Evolutionary conservation across 192 early-diverging fungal genomes (phyloP).

Genomic region (Backusella macrospora): DNA sequence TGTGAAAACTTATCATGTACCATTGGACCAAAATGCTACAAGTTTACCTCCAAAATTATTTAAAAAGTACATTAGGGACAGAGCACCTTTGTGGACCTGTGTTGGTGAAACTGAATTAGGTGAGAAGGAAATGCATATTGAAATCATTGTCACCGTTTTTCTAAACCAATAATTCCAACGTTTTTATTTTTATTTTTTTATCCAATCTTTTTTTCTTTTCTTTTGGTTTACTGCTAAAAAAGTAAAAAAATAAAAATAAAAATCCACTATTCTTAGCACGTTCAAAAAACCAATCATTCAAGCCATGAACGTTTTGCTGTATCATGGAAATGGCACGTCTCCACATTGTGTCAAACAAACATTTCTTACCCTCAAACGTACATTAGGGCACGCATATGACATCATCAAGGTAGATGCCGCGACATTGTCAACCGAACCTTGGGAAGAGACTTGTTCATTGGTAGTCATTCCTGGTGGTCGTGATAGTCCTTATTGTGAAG

Average conservation of each 20-base stretch:
- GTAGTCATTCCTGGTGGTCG: constrained; percentile 91
- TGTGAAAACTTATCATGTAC: not conserved
- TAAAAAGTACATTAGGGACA: constrained; percentile 11
- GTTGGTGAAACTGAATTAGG: constrained; percentile 10
- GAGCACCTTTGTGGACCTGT: not conserved
- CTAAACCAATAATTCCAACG: not conserved
- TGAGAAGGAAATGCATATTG: constrained; percentile 14
- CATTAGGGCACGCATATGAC: constrained; percentile 85
- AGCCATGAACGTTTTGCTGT: constrained; percentile 82
- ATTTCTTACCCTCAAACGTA: constrained; percentile 67
- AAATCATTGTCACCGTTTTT: not conserved
- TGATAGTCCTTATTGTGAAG: constrained; percentile 78
- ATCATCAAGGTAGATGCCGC: constrained; percentile 81
- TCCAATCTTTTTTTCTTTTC: not conserved
- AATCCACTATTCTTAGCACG: not conserved
- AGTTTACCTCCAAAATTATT: not conserved
- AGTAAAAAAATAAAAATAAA: not conserved
- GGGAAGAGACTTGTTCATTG: constrained; percentile 84
- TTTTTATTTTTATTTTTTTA: not conserved
- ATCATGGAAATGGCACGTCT: constrained; percentile 79
- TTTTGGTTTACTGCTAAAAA: not conserved
- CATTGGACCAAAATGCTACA: not conserved
- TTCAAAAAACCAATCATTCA: not conserved
- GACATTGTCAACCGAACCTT: constrained; percentile 76
- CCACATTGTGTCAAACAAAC: constrained; percentile 63